A percentile compares a stretch with the other conserved stretches of the same genome.
phyloP scores from a whole-genome alignment of 805 yeast genomes.

The Barnettozyma vustinii region DNA sequence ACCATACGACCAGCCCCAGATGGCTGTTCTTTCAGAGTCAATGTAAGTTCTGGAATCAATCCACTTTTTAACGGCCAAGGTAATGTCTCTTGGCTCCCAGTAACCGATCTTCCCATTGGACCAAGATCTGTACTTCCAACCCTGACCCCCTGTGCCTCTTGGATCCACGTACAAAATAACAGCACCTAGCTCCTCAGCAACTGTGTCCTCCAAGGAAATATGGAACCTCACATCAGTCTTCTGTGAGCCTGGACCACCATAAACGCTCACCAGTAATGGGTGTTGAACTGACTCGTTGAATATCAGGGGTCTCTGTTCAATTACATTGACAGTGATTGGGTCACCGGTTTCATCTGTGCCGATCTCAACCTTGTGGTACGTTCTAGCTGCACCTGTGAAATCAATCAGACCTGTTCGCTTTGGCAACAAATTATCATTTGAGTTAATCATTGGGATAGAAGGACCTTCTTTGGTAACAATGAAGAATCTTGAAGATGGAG shows the following conservation, averaged over 20 bases:
- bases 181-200: slow-evolving; percentile 51
- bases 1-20: slow-evolving; percentile 91
- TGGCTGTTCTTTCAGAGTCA: slow-evolving; percentile 50
- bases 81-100: slow-evolving; percentile 73
- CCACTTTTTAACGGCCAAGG: slow-evolving; percentile 44
- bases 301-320: slow-evolving; percentile 58
- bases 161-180: slow-evolving; percentile 70
- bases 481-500: slow-evolving; percentile 52
- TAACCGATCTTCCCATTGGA: slow-evolving; percentile 56
- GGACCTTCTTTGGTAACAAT: slow-evolving; percentile 30
- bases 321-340: slow-evolving; percentile 38
- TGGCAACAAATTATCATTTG: slow-evolving; percentile 10
- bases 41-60: slow-evolving; percentile 39
- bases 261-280: slow-evolving; percentile 62
- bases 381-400: slow-evolving; percentile 13
- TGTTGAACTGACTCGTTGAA: slow-evolving; percentile 44
- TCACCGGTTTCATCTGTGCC: slow-evolving; percentile 16
- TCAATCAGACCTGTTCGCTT: slow-evolving; percentile 12
- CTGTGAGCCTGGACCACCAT: slow-evolving; percentile 82
- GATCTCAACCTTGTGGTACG: slow-evolving; percentile 20
- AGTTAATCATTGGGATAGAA: slow-evolving; percentile 14
- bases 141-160: slow-evolving; percentile 76
- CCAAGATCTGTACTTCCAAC: slow-evolving; percentile 59
- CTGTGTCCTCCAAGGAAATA: slow-evolving; percentile 54
- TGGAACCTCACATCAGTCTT: slow-evolving; percentile 42